phyloP scores from a whole-genome alignment of 164 flowering plant species.

The Sextonia rubra region DNA sequence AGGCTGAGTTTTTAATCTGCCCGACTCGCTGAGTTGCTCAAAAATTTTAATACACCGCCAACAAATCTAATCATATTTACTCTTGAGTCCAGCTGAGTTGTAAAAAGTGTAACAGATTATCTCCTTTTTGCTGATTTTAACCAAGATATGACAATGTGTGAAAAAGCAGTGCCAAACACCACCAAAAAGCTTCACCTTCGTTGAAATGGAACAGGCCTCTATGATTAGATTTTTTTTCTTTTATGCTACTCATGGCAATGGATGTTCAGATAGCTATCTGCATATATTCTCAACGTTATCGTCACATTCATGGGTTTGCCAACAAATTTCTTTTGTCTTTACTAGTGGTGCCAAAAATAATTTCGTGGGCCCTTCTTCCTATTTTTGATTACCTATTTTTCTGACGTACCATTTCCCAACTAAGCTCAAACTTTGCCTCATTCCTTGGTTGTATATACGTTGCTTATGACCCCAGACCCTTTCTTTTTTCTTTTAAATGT shows the following conservation, averaged over 20 bases:
- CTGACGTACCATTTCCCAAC: neutral
- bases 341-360: conserved; percentile 18
- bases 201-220: neutral
- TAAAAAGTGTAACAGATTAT: neutral
- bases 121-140: neutral
- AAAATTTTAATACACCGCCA: neutral
- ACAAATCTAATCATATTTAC: neutral
- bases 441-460: neutral
- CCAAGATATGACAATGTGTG: neutral
- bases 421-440: neutral
- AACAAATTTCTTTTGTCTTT: conserved; percentile 2
- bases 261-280: neutral
- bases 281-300: conserved; percentile 1
- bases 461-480: neutral
- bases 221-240: neutral
- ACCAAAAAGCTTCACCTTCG: neutral
- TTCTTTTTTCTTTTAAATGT: too few relatives aligned
- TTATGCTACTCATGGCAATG: neutral
- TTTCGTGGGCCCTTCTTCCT: neutral
- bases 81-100: neutral
- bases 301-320: neutral
- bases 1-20: too few relatives aligned
- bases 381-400: neutral
- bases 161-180: neutral
- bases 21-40: neutral